These are phyloP conservation scores for Nepenthes mirabilis DNA, from an alignment of 148 eudicot genomes.

Conservation along the genomic window DNA sequence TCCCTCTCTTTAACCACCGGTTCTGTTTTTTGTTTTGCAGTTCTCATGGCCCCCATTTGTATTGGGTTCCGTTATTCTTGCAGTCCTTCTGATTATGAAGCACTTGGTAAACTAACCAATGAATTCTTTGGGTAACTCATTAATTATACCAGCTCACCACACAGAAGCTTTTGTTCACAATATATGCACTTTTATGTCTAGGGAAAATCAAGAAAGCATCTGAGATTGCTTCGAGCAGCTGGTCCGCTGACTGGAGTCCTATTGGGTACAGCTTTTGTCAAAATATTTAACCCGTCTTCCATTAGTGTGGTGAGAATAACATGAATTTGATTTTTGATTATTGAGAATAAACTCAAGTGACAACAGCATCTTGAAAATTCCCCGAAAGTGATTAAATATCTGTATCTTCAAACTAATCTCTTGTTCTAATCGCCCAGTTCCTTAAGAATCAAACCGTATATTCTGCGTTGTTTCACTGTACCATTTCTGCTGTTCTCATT, in stretches of 20 bases:
- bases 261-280: conserved; percentile 73
- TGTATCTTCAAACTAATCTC: too few relatives aligned
- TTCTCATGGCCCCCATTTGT: conserved; percentile 92
- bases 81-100: conserved; percentile 73
- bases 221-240: conserved; percentile 76
- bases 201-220: conserved; percentile 76
- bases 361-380: too few relatives aligned
- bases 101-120: conserved; percentile 53
- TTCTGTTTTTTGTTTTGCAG: conserved; percentile 35
- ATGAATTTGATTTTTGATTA: conserved; percentile 4
- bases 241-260: conserved; percentile 95
- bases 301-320: conserved; percentile 74
- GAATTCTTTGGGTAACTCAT: not conserved
- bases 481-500: too few relatives aligned
- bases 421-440: too few relatives aligned
- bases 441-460: too few relatives aligned
- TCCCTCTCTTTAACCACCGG: not conserved
- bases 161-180: too few relatives aligned
- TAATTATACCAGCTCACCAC: too few relatives aligned
- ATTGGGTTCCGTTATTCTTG: conserved; percentile 74
- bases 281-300: conserved; percentile 73
- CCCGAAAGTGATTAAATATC: too few relatives aligned
- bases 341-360: too few relatives aligned
- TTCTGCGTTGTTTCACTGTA: too few relatives aligned
- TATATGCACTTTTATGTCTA: conserved; percentile 12